These are phyloP conservation scores for Neofusicoccum kwambonambiense DNA, from an alignment of 2,329 filamentous ascomycete genomes.

Conservation along the genomic window DNA sequence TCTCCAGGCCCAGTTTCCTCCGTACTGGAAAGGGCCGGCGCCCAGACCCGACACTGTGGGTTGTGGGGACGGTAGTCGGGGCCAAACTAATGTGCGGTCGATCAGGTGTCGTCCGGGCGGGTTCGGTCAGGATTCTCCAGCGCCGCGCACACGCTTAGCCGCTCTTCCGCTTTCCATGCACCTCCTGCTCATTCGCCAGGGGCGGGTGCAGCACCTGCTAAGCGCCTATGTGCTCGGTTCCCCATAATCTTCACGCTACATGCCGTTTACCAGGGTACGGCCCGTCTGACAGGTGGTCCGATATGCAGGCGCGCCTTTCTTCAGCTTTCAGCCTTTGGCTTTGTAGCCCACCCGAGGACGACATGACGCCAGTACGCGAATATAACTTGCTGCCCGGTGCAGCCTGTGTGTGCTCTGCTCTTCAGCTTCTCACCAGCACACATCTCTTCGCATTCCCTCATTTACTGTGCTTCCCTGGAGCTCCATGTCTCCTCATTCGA, in stretches of 20 bases:
- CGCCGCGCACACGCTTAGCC: not conserved
- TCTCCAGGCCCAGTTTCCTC: not conserved
- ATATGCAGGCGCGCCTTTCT: not conserved
- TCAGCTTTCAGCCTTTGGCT: not conserved
- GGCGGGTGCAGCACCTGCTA: not conserved
- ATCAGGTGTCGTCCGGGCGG: not conserved
- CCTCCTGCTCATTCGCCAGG: not conserved
- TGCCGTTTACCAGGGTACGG: not conserved
- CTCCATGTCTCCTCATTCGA: not conserved
- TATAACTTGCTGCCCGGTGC: too few relatives aligned
- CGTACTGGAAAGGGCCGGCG: not conserved
- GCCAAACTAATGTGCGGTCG: conserved; percentile 1
- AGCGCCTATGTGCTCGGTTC: not conserved
- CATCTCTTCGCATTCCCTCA: too few relatives aligned
- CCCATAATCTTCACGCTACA: not conserved
- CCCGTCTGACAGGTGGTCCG: not conserved
- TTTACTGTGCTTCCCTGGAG: too few relatives aligned
- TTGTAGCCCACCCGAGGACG: too few relatives aligned
- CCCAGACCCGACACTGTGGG: conserved; percentile 1
- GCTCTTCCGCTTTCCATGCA: not conserved
- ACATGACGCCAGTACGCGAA: too few relatives aligned
- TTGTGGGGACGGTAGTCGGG: not conserved
- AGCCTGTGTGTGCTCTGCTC: too few relatives aligned
- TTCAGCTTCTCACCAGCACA: too few relatives aligned
- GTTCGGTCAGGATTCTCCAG: not conserved